phyloP scores from a whole-genome alignment of 345 rosid genomes.

The Sonneratia alba region DNA sequence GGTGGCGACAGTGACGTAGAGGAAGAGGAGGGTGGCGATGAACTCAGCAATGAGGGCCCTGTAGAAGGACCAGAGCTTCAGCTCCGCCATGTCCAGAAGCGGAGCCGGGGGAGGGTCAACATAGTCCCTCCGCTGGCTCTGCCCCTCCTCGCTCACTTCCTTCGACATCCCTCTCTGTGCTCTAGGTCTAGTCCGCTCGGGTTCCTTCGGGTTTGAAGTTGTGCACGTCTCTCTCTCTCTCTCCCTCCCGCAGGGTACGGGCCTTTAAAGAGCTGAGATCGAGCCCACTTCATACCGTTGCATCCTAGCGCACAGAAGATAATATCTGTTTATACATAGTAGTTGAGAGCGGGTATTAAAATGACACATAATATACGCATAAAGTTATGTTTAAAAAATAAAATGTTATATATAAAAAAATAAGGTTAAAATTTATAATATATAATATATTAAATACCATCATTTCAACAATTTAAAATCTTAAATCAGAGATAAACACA shows the following conservation, averaged over 20 bases:
- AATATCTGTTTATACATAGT: too few species aligned
- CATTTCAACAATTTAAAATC: too few species aligned
- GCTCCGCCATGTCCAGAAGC: constrained; percentile 47
- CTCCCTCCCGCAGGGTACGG: neutral
- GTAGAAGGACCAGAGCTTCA: constrained; percentile 82
- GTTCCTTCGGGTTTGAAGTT: too few species aligned
- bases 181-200: neutral
- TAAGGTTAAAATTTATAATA: too few species aligned
- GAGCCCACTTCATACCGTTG: too few species aligned
- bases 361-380: too few species aligned
- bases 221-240: neutral
- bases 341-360: too few species aligned
- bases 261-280: constrained; percentile 7
- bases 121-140: constrained; percentile 53
- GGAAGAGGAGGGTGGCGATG: constrained; percentile 87
- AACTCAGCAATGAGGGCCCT: constrained; percentile 95
- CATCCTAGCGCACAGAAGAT: too few species aligned
- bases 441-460: too few species aligned
- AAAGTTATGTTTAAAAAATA: too few species aligned
- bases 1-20: constrained; percentile 69
- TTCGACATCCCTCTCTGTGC: constrained; percentile 41
- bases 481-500: too few species aligned
- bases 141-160: constrained; percentile 78
- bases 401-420: too few species aligned
- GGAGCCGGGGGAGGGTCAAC: constrained; percentile 99